These are phyloP conservation scores for Leishmania tarentolae DNA, from an alignment of 208 protist genomes.

Conservation along the genomic window DNA sequence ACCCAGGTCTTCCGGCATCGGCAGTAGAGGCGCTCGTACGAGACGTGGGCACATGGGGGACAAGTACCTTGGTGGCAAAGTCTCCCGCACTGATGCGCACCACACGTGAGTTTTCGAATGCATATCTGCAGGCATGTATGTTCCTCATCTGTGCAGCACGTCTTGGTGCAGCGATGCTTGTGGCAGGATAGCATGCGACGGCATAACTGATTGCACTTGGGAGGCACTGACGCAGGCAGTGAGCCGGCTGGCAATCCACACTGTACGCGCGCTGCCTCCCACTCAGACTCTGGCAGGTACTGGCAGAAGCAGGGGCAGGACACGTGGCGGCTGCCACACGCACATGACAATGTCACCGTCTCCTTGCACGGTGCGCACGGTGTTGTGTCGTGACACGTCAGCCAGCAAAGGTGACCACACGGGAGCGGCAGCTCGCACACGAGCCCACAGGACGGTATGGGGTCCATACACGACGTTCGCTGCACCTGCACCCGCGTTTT, in stretches of 20 bases:
- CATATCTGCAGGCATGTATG: constrained; percentile 88
- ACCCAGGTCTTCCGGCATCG: constrained; percentile 81
- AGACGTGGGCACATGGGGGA: constrained; percentile 60
- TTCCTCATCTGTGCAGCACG: constrained; percentile 82
- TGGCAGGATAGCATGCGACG: constrained; percentile 72
- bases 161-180: constrained; percentile 82
- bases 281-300: constrained; percentile 62
- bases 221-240: constrained; percentile 44
- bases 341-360: constrained; percentile 53
- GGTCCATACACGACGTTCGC: constrained; percentile 77
- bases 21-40: constrained; percentile 88
- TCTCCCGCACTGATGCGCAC: constrained; percentile 75
- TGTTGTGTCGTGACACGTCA: constrained; percentile 75
- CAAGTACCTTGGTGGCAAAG: constrained; percentile 89
- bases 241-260: constrained; percentile 21
- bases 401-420: constrained; percentile 85
- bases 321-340: constrained; percentile 54
- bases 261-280: constrained; percentile 48
- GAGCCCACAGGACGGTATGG: constrained; percentile 82
- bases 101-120: constrained; percentile 83
- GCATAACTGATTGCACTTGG: constrained; percentile 70
- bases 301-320: constrained; percentile 80
- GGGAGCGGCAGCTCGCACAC: constrained; percentile 74
- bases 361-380: constrained; percentile 82
- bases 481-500: constrained; percentile 34